Evolutionary conservation across 1,139 yeast species (phyloP).

Genomic region (Kazachstania sp.): DNA sequence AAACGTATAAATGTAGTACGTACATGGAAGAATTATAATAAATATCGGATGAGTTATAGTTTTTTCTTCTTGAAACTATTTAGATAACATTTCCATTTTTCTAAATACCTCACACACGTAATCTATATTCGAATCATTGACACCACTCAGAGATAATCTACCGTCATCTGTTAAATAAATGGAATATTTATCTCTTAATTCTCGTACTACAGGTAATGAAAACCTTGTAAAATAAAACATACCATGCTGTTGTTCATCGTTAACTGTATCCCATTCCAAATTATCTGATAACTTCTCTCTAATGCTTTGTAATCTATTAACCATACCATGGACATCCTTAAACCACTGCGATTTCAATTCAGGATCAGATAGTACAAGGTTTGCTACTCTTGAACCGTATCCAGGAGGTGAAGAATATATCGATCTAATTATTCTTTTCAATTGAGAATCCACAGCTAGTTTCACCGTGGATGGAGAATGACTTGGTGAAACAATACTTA

Average conservation of each 20-base stretch:
- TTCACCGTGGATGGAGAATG: slow-evolving; percentile 18
- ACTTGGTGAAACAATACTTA: slow-evolving; percentile 42
- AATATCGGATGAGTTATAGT: too few species aligned
- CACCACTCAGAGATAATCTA: slow-evolving; percentile 85
- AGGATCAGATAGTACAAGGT: slow-evolving; percentile 57
- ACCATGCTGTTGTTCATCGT: slow-evolving; percentile 61
- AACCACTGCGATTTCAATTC: slow-evolving; percentile 67
- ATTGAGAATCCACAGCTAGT: slow-evolving; percentile 57
- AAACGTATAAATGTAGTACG: too few species aligned
- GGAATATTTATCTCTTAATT: slow-evolving; percentile 61
- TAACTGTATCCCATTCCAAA: slow-evolving; percentile 75
- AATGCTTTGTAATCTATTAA: slow-evolving; percentile 67
- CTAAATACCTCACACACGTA: slow-evolving; percentile 34
- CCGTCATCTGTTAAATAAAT: slow-evolving; percentile 86
- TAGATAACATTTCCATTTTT: slow-evolving; percentile 7
- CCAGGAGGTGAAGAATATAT: slow-evolving; percentile 92
- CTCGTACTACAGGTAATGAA: slow-evolving; percentile 55
- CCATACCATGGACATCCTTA: slow-evolving; percentile 66
- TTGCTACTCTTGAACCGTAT: slow-evolving; percentile 86
- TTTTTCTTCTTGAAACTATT: neutral
- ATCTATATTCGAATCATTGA: slow-evolving; percentile 70
- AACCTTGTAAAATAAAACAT: slow-evolving; percentile 95
- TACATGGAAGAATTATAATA: too few species aligned
- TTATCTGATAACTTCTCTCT: slow-evolving; percentile 45
- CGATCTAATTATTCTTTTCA: slow-evolving; percentile 66